Percentiles rank a stretch among this genome's conserved stretches.
These are phyloP conservation scores for Citrus australasica DNA, from an alignment of 345 rosid species.

Conservation along the genomic window DNA sequence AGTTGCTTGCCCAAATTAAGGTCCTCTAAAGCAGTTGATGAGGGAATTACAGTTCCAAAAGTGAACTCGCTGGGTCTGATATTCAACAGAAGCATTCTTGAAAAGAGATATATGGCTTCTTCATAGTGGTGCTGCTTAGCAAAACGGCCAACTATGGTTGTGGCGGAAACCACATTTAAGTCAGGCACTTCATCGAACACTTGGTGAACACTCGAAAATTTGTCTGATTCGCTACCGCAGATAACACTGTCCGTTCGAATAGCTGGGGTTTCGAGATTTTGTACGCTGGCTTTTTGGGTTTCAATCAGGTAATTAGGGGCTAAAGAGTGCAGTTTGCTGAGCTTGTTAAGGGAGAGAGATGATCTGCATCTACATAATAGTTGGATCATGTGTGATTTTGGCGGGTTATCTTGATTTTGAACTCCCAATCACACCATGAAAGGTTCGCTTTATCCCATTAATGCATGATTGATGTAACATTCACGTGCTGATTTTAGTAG, in stretches of 20 bases:
- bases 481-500: too few relatives aligned
- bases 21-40: slow-evolving; percentile 42
- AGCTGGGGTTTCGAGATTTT: background rate
- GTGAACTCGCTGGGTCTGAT: slow-evolving; percentile 76
- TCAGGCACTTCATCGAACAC: slow-evolving; percentile 57
- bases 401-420: background rate
- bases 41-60: slow-evolving; percentile 57
- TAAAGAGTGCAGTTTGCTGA: background rate
- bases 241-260: background rate
- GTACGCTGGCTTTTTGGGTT: background rate
- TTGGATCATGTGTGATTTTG: background rate
- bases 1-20: slow-evolving; percentile 51
- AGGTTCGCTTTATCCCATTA: too few relatives aligned
- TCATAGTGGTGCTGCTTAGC: slow-evolving; percentile 36
- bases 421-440: too few relatives aligned
- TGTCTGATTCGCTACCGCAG: background rate
- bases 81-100: slow-evolving; percentile 39
- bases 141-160: slow-evolving; percentile 49
- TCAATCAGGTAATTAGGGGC: background rate
- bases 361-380: background rate
- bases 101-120: slow-evolving; percentile 48
- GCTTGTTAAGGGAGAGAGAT: background rate
- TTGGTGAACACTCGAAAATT: slow-evolving; percentile 19
- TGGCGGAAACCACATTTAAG: slow-evolving; percentile 48
- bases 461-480: too few relatives aligned